These are phyloP conservation scores for Albifimbria verrucaria DNA, from an alignment of 2,329 filamentous ascomycete genomes.

Conservation along the genomic window DNA sequence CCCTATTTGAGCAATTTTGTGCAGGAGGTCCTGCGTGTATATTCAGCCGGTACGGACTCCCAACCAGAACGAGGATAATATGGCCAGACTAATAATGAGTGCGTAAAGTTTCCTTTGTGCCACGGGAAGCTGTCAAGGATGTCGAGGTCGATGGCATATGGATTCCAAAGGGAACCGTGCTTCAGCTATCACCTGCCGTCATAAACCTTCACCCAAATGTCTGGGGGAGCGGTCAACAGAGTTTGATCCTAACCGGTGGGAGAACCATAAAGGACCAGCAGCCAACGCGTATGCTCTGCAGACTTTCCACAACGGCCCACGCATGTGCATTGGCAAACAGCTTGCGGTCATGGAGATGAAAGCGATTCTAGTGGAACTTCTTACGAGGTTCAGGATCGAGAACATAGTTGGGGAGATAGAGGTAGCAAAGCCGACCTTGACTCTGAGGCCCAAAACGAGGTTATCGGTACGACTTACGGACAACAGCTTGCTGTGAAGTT, in stretches of 20 bases:
- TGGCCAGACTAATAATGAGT: conserved; percentile 1
- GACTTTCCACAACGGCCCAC: conserved; percentile 33
- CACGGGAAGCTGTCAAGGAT: conserved; percentile 29
- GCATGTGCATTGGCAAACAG: conserved; percentile 34
- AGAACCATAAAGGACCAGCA: conserved; percentile 16
- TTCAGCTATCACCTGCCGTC: conserved; percentile 33
- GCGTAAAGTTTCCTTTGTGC: conserved; percentile 26
- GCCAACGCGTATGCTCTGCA: conserved; percentile 28
- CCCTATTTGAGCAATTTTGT: conserved; percentile 38
- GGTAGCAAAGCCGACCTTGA: conserved; percentile 19
- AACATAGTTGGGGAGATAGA: conserved; percentile 15
- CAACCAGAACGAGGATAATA: neutral
- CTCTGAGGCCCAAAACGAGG: conserved; percentile 24
- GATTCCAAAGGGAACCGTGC: conserved; percentile 35
- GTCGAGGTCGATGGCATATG: conserved; percentile 30
- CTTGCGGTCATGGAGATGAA: conserved; percentile 36
- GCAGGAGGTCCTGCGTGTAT: conserved; percentile 40
- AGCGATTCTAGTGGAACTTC: conserved; percentile 27
- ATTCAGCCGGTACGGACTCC: conserved; percentile 27
- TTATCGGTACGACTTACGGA: conserved; percentile 13
- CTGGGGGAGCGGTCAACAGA: conserved; percentile 32
- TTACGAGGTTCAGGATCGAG: conserved; percentile 27
- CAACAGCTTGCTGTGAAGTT: neutral
- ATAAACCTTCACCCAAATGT: conserved; percentile 30
- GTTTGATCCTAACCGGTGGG: conserved; percentile 38